These are phyloP conservation scores for Plasmopara muralis DNA, from an alignment of 352 stramenopile species.

Conservation along the genomic window DNA sequence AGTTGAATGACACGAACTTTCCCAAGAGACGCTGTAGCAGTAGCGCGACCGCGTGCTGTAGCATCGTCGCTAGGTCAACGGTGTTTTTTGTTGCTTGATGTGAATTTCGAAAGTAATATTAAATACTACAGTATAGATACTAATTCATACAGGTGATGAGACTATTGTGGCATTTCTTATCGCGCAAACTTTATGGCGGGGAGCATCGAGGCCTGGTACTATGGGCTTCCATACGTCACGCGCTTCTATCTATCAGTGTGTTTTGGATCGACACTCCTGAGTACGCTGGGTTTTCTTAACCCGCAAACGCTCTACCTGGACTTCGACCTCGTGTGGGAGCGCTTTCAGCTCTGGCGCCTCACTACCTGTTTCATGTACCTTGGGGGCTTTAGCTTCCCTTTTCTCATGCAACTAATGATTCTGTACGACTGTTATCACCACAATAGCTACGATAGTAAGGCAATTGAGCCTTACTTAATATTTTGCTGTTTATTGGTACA, in stretches of 20 bases:
- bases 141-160: no score
- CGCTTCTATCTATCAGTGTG: slow-evolving; percentile 81
- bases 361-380: slow-evolving; percentile 87
- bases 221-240: slow-evolving; percentile 77
- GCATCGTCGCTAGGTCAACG: slow-evolving; percentile 34
- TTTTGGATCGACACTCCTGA: slow-evolving; percentile 76
- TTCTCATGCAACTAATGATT: slow-evolving; percentile 89
- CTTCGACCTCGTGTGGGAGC: slow-evolving; percentile 79
- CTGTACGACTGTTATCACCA: slow-evolving; percentile 37
- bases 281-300: slow-evolving; percentile 72
- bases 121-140: no score
- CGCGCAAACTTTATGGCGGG: slow-evolving; percentile 38
- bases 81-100: not conserved
- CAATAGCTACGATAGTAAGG: not conserved
- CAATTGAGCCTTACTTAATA: not conserved
- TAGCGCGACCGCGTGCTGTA: slow-evolving; percentile 75
- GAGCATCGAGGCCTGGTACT: slow-evolving; percentile 82
- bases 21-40: slow-evolving; percentile 82
- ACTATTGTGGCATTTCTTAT: not conserved
- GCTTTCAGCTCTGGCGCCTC: slow-evolving; percentile 86
- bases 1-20: slow-evolving; percentile 86
- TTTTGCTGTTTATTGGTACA: slow-evolving; percentile 18
- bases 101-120: no score
- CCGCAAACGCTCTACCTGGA: slow-evolving; percentile 79
- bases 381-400: slow-evolving; percentile 81